These are phyloP conservation scores for Huntiella savannae DNA, from an alignment of 2,329 filamentous ascomycete species.

Conservation along the genomic window DNA sequence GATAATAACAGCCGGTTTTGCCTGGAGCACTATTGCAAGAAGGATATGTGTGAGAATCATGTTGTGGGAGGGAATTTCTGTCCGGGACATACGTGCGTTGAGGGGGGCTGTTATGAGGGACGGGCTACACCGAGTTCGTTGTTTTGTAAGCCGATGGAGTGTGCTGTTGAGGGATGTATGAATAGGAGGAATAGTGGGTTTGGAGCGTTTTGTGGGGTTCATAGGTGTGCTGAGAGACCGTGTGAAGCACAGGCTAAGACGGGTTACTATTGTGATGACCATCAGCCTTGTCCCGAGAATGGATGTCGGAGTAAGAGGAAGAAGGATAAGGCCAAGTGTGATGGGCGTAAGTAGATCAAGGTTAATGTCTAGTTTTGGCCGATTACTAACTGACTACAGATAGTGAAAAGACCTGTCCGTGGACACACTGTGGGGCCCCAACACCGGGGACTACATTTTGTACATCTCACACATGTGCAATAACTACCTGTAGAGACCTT, in stretches of 20 bases:
- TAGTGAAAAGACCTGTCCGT: background rate
- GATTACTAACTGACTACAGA: background rate
- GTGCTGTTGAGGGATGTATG: slow-evolving; percentile 13
- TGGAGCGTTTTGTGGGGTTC: slow-evolving; percentile 2
- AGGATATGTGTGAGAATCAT: background rate
- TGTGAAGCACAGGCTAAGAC: background rate
- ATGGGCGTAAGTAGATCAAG: background rate
- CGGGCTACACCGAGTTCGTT: background rate
- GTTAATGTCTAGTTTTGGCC: background rate
- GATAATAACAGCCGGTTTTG: slow-evolving; percentile 9
- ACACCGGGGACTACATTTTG: background rate
- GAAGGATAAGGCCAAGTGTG: background rate
- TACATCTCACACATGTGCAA: background rate
- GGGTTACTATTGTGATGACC: background rate
- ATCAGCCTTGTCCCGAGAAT: slow-evolving; percentile 8
- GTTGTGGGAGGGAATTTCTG: background rate
- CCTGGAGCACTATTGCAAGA: slow-evolving; percentile 8
- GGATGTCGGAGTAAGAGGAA: slow-evolving; percentile 1
- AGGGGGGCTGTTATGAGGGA: background rate
- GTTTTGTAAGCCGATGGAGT: slow-evolving; percentile 14
- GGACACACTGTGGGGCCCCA: background rate
- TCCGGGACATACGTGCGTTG: background rate
- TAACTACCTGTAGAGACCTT: background rate
- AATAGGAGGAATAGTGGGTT: slow-evolving; percentile 7
- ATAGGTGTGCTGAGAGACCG: background rate